Evolutionary conservation across 31 red algal species (phyloP), one percentile per base, ranked within the genome.

Genomic region (Odonthalia washingtoniensis): DNA sequence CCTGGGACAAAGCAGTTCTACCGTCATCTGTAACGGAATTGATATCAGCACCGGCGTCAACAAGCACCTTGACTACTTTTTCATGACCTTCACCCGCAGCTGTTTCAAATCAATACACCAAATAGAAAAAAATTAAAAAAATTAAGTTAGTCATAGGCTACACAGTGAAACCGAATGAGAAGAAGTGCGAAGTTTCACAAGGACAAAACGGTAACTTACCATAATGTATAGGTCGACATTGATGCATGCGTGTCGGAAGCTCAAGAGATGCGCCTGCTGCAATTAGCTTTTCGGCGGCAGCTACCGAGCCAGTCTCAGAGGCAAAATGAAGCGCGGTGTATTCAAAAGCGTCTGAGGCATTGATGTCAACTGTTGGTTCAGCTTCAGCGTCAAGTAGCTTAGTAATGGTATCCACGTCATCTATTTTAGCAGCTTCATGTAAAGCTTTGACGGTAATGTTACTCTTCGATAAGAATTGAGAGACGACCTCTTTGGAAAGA

Each of bases 81-180:
- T 67, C 91, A 68, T 91, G 91, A 61, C 95, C 95, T 57, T 89
- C 88, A 37, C 86, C 86, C 3, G 92, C 95, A 36, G 95, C 95
- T 89, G 72, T 16, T 24, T 31, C 52, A 72, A 37, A 57, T 44
- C 27, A 30, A 60, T 57, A 3, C 37, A 31, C 1, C 65, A 41
- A n/a, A 37, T 42, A 43, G 33, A 14, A 74, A 44, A 1, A 45
- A 4, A n/a, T 34, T 42, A 34, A 65, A 1, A 34, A 65, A 27
- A 39, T 27, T 14, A 0, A 86, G 43, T 5, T 31, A 27, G 21
- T 75, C 3, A 2, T 43, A 65, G 0, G 38, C 52, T 28, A 14
- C 53, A 62, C 53, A 62, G 53, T 62, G 0, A 62, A n/a, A 21
- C 53, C 18, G 53, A 18, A 62, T 62, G 21, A 62, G n/a, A 18